Evolutionary conservation across 108 stramenopile species (phyloP).

Genomic region (Cyclotella atomus): DNA sequence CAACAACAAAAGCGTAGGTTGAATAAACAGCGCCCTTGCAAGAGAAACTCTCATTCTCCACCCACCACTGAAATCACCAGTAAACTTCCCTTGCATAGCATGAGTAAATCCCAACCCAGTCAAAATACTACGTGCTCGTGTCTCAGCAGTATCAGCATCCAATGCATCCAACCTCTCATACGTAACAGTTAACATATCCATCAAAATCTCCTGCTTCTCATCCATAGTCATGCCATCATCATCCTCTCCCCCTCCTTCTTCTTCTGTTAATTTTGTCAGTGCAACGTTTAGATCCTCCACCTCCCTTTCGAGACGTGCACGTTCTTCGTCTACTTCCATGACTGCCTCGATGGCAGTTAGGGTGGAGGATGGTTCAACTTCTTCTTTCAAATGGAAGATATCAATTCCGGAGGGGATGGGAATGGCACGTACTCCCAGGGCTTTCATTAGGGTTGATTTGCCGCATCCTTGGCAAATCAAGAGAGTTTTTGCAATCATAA

Average conservation of each 20-base stretch:
- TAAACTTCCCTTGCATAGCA: constrained; percentile 93
- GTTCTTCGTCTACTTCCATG: constrained; percentile 96
- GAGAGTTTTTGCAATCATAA: background rate
- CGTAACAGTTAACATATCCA: constrained; percentile 75
- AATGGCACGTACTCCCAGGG: constrained; percentile 90
- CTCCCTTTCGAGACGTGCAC: constrained; percentile 85
- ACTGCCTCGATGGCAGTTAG: constrained; percentile 97
- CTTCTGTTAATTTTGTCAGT: constrained; percentile 74
- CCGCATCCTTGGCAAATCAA: constrained; percentile 54
- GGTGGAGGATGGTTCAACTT: constrained; percentile 92
- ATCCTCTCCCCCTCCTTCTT: constrained; percentile 55
- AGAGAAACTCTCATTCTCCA: constrained; percentile 94
- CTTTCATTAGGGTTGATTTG: constrained; percentile 91
- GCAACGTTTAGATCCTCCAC: constrained; percentile 90
- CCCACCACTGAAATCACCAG: constrained; percentile 97
- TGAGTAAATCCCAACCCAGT: constrained; percentile 96
- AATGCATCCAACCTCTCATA: constrained; percentile 95
- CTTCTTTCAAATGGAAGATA: constrained; percentile 95
- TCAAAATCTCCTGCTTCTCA: constrained; percentile 87
- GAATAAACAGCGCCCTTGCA: constrained; percentile 86
- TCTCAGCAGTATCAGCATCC: constrained; percentile 96
- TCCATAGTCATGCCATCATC: constrained; percentile 67
- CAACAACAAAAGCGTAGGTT: constrained; percentile 88
- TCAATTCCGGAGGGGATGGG: constrained; percentile 97
- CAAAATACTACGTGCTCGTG: constrained; percentile 94